These are phyloP conservation scores for Penicillium argentinense DNA, from an alignment of 495 filamentous ascomycete species.

Conservation along the genomic window DNA sequence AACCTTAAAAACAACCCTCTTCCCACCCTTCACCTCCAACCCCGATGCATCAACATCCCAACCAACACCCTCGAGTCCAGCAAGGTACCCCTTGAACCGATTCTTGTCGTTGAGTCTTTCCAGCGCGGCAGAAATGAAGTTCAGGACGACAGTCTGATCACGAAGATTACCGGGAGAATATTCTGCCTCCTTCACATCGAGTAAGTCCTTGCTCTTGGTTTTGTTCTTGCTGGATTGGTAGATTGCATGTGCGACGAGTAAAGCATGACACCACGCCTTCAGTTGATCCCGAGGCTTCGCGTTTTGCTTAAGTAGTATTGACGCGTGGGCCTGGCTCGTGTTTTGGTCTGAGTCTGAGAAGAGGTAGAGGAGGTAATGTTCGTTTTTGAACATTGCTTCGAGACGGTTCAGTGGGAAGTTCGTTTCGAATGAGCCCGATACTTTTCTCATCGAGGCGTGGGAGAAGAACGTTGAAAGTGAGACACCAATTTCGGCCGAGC, in stretches of 20 bases:
- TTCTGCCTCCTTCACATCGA: no score
- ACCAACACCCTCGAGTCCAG: constrained; percentile 44
- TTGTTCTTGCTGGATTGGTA: not conserved
- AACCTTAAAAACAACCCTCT: constrained; percentile 28
- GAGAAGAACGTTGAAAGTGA: constrained; percentile 32
- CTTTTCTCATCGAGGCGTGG: not conserved
- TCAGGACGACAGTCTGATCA: not conserved
- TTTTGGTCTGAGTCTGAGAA: constrained; percentile 5
- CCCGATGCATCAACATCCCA: constrained; percentile 61
- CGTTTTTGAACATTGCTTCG: constrained; percentile 25
- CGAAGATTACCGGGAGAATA: no score
- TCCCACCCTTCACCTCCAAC: constrained; percentile 56
- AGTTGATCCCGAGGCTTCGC: constrained; percentile 52
- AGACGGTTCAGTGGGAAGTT: constrained; percentile 19
- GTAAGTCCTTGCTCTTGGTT: no score
- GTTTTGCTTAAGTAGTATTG: constrained; percentile 65
- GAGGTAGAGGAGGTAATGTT: constrained; percentile 35
- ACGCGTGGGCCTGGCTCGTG: constrained; percentile 41
- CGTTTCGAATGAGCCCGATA: constrained; percentile 10
- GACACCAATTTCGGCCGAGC: constrained; percentile 33
- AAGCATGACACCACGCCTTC: constrained; percentile 73
- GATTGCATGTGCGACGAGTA: constrained; percentile 50
- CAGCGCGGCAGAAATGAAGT: constrained; percentile 15
- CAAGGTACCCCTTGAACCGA: constrained; percentile 42
- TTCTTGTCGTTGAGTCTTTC: constrained; percentile 31